These are phyloP conservation scores for Aspergillus bombycis DNA, from an alignment of 2,329 filamentous ascomycete species.

Conservation along the genomic window DNA sequence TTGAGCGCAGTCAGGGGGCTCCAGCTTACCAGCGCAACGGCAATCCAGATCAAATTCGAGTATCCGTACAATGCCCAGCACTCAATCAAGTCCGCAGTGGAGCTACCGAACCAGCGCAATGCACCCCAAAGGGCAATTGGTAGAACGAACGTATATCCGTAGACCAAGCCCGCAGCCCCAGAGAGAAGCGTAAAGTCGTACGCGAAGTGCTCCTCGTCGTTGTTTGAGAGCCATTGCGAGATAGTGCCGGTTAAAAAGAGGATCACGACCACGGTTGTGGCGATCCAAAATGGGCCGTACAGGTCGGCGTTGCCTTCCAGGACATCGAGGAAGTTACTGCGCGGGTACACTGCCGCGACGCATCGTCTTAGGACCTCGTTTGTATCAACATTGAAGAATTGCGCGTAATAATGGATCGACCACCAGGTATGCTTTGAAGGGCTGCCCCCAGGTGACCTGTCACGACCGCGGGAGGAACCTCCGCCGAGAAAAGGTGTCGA, in stretches of 20 bases:
- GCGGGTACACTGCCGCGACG: conserved; percentile 84
- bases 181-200: conserved; percentile 92
- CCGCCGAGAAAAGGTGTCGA: conserved; percentile 55
- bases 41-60: conserved; percentile 95
- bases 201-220: conserved; percentile 71
- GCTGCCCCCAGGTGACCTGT: conserved; percentile 44
- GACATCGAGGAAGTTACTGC: conserved; percentile 94
- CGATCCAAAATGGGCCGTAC: conserved; percentile 98
- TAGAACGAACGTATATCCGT: conserved; percentile 90
- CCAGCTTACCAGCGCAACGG: conserved; percentile 89
- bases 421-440: conserved; percentile 84
- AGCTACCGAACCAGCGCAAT: conserved; percentile 92
- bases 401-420: conserved; percentile 90
- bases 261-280: conserved; percentile 94
- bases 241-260: conserved; percentile 95
- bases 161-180: conserved; percentile 87
- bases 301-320: conserved; percentile 95
- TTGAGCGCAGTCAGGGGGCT: conserved; percentile 84
- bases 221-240: conserved; percentile 78
- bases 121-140: conserved; percentile 84
- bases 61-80: conserved; percentile 97
- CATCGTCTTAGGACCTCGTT: conserved; percentile 85
- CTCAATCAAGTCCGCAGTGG: conserved; percentile 89
- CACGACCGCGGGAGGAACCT: conserved; percentile 44
- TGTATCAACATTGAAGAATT: conserved; percentile 99